phyloP scores from a whole-genome alignment of 148 eudicot species.

The Rhododendron ovatum region DNA sequence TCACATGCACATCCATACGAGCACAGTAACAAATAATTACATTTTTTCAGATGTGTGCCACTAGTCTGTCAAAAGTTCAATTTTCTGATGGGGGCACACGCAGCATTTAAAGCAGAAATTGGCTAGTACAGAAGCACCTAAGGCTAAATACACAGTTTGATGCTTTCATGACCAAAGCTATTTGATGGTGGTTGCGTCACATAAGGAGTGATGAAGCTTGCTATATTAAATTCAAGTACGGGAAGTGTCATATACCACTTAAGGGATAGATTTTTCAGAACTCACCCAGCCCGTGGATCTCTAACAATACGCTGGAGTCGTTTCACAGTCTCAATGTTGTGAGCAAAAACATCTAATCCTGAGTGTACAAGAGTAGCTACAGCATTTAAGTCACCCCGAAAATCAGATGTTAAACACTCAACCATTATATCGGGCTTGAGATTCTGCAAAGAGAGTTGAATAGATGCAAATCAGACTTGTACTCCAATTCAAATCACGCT shows the following conservation, averaged over 20 bases:
- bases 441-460: conserved; percentile 45
- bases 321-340: conserved; percentile 87
- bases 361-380: conserved; percentile 79
- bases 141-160: not conserved
- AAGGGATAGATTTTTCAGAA: conserved; percentile 3
- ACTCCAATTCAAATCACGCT: not conserved
- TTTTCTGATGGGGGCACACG: not conserved
- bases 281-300: conserved; percentile 97
- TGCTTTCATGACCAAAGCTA: not conserved
- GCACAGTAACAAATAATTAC: not conserved
- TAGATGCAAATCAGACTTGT: conserved; percentile 15
- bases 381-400: conserved; percentile 82
- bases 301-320: conserved; percentile 89
- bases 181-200: not conserved
- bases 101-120: not conserved
- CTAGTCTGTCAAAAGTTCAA: not conserved
- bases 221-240: not conserved
- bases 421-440: conserved; percentile 83
- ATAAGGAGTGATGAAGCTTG: not conserved
- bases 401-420: conserved; percentile 94
- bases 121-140: not conserved
- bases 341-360: conserved; percentile 97
- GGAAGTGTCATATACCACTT: not conserved
- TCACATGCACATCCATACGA: not conserved
- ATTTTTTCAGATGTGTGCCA: not conserved